Evolutionary conservation across 768 basidiomycete genomes (phyloP).

Genomic region (Kwoniella heveanensis): DNA sequence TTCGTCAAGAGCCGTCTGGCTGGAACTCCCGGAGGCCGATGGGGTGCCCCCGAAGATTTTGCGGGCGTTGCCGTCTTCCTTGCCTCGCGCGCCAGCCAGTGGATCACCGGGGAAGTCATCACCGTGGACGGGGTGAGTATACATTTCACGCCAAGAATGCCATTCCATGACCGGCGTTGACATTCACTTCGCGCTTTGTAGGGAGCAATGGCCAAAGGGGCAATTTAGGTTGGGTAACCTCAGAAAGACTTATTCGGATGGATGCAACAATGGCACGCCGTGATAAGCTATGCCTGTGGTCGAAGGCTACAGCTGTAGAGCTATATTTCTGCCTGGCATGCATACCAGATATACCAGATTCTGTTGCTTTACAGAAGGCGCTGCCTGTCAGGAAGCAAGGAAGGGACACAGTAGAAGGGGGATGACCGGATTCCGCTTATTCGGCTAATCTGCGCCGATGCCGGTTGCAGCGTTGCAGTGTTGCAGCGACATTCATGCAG

Average conservation of each 20-base stretch:
- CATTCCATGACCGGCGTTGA: neutral
- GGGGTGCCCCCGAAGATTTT: constrained; percentile 72
- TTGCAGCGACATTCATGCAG: no score
- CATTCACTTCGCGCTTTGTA: neutral
- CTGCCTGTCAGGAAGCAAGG: no score
- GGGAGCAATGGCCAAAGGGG: constrained; percentile 38
- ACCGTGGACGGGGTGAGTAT: constrained; percentile 64
- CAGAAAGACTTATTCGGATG: no score
- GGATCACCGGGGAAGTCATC: constrained; percentile 69
- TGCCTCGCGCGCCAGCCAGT: constrained; percentile 67
- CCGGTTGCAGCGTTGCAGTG: no score
- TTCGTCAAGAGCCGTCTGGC: constrained; percentile 69
- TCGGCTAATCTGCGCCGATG: no score
- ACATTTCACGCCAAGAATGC: neutral
- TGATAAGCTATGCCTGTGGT: neutral
- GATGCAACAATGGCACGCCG: neutral
- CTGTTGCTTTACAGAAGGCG: no score
- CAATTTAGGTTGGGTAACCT: constrained; percentile 14
- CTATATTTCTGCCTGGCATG: no score
- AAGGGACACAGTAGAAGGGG: no score
- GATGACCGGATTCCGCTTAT: no score
- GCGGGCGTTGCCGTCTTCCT: constrained; percentile 70
- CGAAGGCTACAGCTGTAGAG: no score
- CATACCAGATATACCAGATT: no score
- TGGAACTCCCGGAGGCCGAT: constrained; percentile 70